Evolutionary conservation across 2,329 filamentous ascomycete species (phyloP).

Genomic region (Chrysoporthe cubensis): DNA sequence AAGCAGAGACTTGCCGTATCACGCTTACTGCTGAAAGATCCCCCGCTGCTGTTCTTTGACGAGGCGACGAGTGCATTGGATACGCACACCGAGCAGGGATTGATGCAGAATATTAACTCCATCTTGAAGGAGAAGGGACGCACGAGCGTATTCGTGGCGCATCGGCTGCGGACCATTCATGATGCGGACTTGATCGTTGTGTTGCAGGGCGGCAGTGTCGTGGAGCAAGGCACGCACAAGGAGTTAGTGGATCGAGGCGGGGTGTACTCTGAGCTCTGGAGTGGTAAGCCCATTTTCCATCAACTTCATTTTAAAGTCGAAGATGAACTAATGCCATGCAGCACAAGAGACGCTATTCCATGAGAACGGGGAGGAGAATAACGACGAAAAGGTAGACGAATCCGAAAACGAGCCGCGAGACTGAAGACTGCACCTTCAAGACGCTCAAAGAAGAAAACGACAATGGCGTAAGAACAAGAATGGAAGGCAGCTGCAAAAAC

Average conservation of each 20-base stretch:
- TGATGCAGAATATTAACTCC: slow-evolving; percentile 90
- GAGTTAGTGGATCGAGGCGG: slow-evolving; percentile 78
- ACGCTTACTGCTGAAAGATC: slow-evolving; percentile 83
- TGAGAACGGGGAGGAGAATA: slow-evolving; percentile 48
- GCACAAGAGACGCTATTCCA: slow-evolving; percentile 66
- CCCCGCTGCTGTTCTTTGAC: slow-evolving; percentile 89
- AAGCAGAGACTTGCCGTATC: slow-evolving; percentile 90
- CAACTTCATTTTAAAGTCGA: not conserved
- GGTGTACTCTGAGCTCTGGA: slow-evolving; percentile 90
- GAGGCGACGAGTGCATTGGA: slow-evolving; percentile 92
- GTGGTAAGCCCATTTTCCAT: slow-evolving; percentile 60
- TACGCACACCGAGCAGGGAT: slow-evolving; percentile 88
- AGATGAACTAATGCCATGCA: slow-evolving; percentile 36
- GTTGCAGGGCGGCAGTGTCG: slow-evolving; percentile 80
- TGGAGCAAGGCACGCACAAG: slow-evolving; percentile 85
- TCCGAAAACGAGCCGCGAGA: slow-evolving; percentile 58
- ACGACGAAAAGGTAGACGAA: slow-evolving; percentile 39
- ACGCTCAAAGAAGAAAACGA: too few species aligned
- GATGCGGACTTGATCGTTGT: slow-evolving; percentile 95
- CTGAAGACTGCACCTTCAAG: not conserved
- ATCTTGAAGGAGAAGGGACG: slow-evolving; percentile 86
- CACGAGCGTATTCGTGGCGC: slow-evolving; percentile 94
- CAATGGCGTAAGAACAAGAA: too few species aligned
- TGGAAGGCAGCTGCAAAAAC: too few species aligned
- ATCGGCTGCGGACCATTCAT: slow-evolving; percentile 89